Evolutionary conservation across 305 asterid species (phyloP).

Genomic region (Salvia sclarea): DNA sequence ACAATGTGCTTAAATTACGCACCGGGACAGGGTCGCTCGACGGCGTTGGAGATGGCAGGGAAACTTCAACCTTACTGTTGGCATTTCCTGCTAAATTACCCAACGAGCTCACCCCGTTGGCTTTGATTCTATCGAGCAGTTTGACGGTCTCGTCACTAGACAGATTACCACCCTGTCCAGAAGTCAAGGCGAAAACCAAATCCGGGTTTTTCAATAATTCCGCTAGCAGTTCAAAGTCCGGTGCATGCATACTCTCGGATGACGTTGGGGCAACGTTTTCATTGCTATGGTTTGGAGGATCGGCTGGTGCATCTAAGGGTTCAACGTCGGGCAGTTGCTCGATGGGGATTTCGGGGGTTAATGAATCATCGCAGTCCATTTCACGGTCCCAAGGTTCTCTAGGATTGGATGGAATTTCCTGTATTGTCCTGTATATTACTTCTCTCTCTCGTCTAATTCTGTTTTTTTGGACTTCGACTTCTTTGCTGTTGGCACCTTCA

Average conservation of each 20-base stretch:
- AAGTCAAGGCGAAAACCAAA: constrained; percentile 81
- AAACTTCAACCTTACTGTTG: constrained; percentile 71
- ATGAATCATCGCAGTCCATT: constrained; percentile 84
- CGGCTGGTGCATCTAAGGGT: constrained; percentile 41
- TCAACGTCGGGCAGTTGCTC: constrained; percentile 84
- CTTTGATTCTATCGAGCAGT: constrained; percentile 85
- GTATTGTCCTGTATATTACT: constrained; percentile 57
- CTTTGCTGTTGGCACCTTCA: constrained; percentile 74
- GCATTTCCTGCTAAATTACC: constrained; percentile 46
- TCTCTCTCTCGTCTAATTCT: constrained; percentile 82
- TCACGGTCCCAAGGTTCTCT: constrained; percentile 97
- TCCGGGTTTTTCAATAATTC: constrained; percentile 83
- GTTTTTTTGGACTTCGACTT: constrained; percentile 81
- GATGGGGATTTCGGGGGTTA: constrained; percentile 76
- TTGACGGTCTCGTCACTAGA: constrained; percentile 66
- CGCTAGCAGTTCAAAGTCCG: constrained; percentile 83
- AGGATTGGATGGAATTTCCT: constrained; percentile 78
- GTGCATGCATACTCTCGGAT: constrained; percentile 57
- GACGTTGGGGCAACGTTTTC: constrained; percentile 40
- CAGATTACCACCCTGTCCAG: constrained; percentile 74
- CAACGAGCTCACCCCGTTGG: constrained; percentile 51
- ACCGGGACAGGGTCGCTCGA: constrained; percentile 86
- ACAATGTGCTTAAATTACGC: constrained; percentile 75
- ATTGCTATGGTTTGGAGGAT: constrained; percentile 27
- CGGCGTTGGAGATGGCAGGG: constrained; percentile 97